Conservation (phyloP, 2,329 filamentous ascomycete species). For the Aureobasidium sp. region DNA sequence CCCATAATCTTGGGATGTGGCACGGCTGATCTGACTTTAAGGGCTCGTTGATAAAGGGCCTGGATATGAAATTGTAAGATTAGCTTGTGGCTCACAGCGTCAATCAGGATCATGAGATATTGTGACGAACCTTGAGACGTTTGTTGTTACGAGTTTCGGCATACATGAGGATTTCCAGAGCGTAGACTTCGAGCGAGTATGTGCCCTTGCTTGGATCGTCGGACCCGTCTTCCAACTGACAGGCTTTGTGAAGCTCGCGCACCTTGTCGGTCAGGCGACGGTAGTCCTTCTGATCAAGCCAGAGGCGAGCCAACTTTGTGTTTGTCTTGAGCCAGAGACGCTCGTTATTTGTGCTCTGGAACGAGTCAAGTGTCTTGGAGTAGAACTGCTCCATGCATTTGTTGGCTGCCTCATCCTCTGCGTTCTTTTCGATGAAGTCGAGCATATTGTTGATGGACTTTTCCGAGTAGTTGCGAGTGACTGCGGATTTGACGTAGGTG, state of each 20-base stretch:
- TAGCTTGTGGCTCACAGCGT: slow-evolving; percentile 14
- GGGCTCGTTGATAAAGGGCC: slow-evolving; percentile 80
- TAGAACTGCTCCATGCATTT: slow-evolving; percentile 93
- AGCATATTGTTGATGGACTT: slow-evolving; percentile 99
- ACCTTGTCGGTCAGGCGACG: slow-evolving; percentile 71
- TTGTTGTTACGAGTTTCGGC: slow-evolving; percentile 96
- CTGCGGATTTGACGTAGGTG: slow-evolving; percentile 93
- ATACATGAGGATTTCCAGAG: slow-evolving; percentile 97
- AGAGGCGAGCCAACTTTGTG: slow-evolving; percentile 88
- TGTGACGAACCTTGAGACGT: slow-evolving; percentile 62
- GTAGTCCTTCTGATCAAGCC: slow-evolving; percentile 89
- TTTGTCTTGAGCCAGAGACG: slow-evolving; percentile 96
- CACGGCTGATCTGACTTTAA: slow-evolving; percentile 91
- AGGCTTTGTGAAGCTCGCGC: slow-evolving; percentile 79
- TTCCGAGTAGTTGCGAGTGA: slow-evolving; percentile 96
- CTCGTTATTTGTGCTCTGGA: slow-evolving; percentile 97
- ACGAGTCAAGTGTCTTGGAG: slow-evolving; percentile 83
- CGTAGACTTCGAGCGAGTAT: slow-evolving; percentile 91
- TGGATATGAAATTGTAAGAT: slow-evolving; percentile 22
- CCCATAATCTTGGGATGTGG: slow-evolving; percentile 99
- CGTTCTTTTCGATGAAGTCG: slow-evolving; percentile 91
- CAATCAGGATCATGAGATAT: slow-evolving; percentile 7
- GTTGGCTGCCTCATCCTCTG: slow-evolving; percentile 62
- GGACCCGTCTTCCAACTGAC: slow-evolving; percentile 76
- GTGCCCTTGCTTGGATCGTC: slow-evolving; percentile 95